These are phyloP conservation scores for Sisymbrium irio DNA, from an alignment of 345 rosid genomes.

Conservation along the genomic window DNA sequence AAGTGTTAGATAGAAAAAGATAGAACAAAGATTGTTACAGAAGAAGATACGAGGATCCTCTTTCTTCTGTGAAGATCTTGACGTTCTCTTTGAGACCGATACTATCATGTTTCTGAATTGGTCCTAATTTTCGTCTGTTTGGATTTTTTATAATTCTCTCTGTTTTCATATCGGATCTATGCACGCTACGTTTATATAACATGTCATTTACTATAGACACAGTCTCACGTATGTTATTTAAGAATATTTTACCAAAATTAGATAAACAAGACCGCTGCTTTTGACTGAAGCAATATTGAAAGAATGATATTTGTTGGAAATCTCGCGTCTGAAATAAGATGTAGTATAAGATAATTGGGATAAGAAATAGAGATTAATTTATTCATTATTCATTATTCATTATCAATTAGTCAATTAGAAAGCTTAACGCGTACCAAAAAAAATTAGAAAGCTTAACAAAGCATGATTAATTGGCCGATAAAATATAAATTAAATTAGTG, in stretches of 20 bases:
- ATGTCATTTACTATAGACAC: background rate
- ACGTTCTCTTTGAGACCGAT: slow-evolving; percentile 10
- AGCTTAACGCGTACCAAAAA: too few species aligned
- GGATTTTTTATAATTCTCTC: background rate
- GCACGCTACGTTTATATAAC: slow-evolving; percentile 1
- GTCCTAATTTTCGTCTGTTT: background rate
- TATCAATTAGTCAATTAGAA: too few species aligned
- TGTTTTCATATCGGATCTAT: background rate
- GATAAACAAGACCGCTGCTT: too few species aligned
- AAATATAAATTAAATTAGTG: too few species aligned
- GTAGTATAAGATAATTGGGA: too few species aligned
- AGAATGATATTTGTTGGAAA: too few species aligned
- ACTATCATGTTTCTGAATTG: slow-evolving; percentile 12
- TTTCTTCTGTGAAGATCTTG: slow-evolving; percentile 16
- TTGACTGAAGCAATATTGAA: too few species aligned
- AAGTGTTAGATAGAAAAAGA: slow-evolving; percentile 41
- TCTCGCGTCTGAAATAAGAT: too few species aligned
- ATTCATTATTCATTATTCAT: too few species aligned
- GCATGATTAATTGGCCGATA: too few species aligned
- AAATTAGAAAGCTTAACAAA: too few species aligned
- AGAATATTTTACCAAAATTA: background rate
- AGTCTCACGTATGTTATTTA: background rate
- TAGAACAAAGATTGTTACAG: background rate
- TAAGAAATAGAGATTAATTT: too few species aligned
- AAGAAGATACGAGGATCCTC: slow-evolving; percentile 5